phyloP scores from a whole-genome alignment of 2,329 filamentous ascomycete genomes.

The Immersiporthe knoxdaviesiana region DNA sequence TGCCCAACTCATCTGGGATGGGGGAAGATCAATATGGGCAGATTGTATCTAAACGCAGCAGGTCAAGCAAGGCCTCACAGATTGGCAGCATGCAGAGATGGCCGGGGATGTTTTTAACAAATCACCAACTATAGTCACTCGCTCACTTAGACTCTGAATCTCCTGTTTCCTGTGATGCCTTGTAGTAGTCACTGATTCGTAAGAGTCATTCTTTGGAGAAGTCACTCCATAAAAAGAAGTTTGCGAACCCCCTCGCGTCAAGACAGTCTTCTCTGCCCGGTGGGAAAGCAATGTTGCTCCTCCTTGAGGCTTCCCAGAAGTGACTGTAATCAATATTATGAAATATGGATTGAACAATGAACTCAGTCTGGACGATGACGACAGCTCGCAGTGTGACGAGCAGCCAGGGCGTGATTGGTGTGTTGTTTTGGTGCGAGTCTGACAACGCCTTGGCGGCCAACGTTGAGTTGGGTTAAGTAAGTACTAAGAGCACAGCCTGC shows the following conservation, averaged over 20 bases:
- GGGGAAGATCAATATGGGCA: slow-evolving; percentile 4
- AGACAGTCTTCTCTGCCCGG: too few relatives aligned
- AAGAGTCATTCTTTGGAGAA: too few relatives aligned
- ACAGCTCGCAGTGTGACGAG: background rate
- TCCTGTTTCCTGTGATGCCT: background rate
- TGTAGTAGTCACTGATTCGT: background rate
- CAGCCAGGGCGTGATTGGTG: background rate
- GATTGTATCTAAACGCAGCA: background rate
- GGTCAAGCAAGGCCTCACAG: background rate
- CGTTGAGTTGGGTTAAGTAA: background rate
- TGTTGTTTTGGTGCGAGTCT: too few relatives aligned
- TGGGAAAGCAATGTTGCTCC: background rate
- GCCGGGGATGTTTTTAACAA: background rate
- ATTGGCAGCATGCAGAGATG: background rate
- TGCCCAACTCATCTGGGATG: slow-evolving; percentile 30
- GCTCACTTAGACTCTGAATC: background rate
- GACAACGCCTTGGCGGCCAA: slow-evolving; percentile 5
- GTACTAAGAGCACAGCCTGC: slow-evolving; percentile 1
- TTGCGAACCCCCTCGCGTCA: too few relatives aligned
- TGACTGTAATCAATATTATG: background rate
- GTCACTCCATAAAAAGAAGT: too few relatives aligned
- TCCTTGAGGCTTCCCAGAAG: too few relatives aligned
- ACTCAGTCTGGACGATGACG: background rate
- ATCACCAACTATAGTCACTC: slow-evolving; percentile 24
- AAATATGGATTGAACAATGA: background rate